Conservation (phyloP, 2,329 filamentous ascomycete genomes). For the Periconia sp. region DNA sequence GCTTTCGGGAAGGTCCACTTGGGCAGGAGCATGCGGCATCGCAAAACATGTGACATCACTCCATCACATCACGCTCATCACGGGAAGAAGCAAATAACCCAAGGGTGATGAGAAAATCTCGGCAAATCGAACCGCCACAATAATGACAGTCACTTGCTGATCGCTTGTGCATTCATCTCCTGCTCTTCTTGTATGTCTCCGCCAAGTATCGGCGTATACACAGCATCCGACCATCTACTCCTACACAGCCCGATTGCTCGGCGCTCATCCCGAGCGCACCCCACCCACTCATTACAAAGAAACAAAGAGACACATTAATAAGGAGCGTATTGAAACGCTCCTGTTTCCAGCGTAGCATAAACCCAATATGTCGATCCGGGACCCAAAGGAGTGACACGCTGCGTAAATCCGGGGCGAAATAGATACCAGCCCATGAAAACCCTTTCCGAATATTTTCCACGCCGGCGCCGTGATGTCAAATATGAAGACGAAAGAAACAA, state of each 20-base stretch:
- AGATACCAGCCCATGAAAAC: neutral
- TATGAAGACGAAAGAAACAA: neutral
- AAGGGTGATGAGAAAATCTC: constrained; percentile 2
- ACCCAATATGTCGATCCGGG: constrained; percentile 5
- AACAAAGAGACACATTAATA: constrained; percentile 8
- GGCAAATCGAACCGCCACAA: neutral
- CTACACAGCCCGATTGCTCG: neutral
- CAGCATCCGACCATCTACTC: neutral
- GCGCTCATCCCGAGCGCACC: neutral
- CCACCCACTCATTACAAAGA: neutral
- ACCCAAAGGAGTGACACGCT: constrained; percentile 6
- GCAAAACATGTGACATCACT: too few relatives aligned
- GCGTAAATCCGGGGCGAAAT: constrained; percentile 1
- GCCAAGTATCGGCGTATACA: neutral
- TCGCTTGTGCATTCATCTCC: neutral
- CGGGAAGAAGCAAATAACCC: too few relatives aligned
- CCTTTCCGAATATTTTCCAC: constrained; percentile 3
- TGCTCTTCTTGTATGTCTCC: too few relatives aligned
- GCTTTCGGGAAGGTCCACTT: too few relatives aligned
- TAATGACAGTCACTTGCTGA: constrained; percentile 1
- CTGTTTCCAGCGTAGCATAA: constrained; percentile 7
- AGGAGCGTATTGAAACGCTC: constrained; percentile 4
- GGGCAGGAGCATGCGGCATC: too few relatives aligned
- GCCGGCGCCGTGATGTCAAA: constrained; percentile 1
- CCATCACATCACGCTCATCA: too few relatives aligned